Percentiles rank a stretch among this genome's conserved stretches.
These are phyloP conservation scores for Brettanomyces custersianus DNA, from an alignment of 805 yeast species.

Conservation along the genomic window DNA sequence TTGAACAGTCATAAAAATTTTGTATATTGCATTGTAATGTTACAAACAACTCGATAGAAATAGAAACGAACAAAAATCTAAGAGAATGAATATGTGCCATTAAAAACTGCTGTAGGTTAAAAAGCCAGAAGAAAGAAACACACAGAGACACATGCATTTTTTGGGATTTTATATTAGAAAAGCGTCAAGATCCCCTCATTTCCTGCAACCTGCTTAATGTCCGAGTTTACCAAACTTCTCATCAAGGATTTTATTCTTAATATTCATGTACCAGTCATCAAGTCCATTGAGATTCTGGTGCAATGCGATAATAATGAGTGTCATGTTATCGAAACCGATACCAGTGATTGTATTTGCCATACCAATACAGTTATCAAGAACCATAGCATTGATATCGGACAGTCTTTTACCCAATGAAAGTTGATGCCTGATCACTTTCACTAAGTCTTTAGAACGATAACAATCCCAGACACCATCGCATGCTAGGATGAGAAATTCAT, in stretches of 20 bases:
- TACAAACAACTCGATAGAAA: slow-evolving; percentile 1
- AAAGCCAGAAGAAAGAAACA: no score
- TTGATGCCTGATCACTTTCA: slow-evolving; percentile 46
- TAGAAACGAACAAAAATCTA: slow-evolving; percentile 1
- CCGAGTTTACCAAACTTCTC: slow-evolving; percentile 25
- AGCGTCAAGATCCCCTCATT: neutral
- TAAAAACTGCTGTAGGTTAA: neutral
- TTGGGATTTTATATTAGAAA: neutral
- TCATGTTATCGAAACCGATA: slow-evolving; percentile 78
- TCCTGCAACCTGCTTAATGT: no score
- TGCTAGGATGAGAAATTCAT: slow-evolving; percentile 65
- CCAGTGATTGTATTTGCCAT: slow-evolving; percentile 71
- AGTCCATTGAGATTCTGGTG: slow-evolving; percentile 32
- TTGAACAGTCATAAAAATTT: neutral
- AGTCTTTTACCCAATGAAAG: slow-evolving; percentile 48
- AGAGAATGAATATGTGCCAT: no score
- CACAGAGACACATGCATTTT: neutral
- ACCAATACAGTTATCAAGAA: slow-evolving; percentile 57
- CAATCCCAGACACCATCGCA: slow-evolving; percentile 86
- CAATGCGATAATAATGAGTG: slow-evolving; percentile 56
- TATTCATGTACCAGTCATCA: slow-evolving; percentile 49
- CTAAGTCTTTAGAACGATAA: slow-evolving; percentile 46
- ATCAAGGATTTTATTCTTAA: slow-evolving; percentile 33
- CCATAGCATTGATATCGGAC: slow-evolving; percentile 47
- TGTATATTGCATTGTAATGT: no score